Percentiles rank a stretch among this genome's conserved stretches.
Conservation (phyloP, 1,139 yeast genomes). For the Starmera stellimalicola region DNA sequence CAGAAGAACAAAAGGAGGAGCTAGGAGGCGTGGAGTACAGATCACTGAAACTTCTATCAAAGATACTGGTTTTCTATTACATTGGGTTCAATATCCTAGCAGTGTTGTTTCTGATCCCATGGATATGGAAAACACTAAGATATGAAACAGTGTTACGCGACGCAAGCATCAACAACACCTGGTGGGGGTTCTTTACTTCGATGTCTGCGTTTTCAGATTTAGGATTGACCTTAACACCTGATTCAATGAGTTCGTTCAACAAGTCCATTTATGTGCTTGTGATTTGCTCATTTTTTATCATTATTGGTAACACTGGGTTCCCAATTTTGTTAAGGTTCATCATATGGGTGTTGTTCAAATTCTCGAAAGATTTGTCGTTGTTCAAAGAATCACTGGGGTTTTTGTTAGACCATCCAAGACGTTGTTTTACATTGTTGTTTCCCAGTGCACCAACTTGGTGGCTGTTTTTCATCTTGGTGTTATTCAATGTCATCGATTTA, state of each 20-base stretch:
- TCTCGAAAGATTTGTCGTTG: slow-evolving; percentile 57
- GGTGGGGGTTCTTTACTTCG: slow-evolving; percentile 91
- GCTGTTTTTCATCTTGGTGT: slow-evolving; percentile 66
- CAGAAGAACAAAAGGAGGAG: slow-evolving; percentile 83
- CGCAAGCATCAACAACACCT: slow-evolving; percentile 59
- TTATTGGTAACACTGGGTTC: slow-evolving; percentile 90
- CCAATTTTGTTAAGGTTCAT: slow-evolving; percentile 72
- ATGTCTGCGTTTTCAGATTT: slow-evolving; percentile 75
- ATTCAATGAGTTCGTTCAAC: slow-evolving; percentile 64
- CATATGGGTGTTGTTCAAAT: slow-evolving; percentile 68
- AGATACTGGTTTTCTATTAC: slow-evolving; percentile 57
- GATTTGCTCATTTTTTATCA: slow-evolving; percentile 56
- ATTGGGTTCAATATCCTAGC: slow-evolving; percentile 66
- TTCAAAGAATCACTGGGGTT: slow-evolving; percentile 75
- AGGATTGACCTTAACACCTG: slow-evolving; percentile 72
- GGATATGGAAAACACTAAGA: slow-evolving; percentile 39
- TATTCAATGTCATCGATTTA: slow-evolving; percentile 68
- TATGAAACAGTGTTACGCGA: slow-evolving; percentile 35
- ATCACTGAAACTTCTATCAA: slow-evolving; percentile 68
- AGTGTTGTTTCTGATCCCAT: slow-evolving; percentile 51
- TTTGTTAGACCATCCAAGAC: slow-evolving; percentile 87
- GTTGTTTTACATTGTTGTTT: slow-evolving; percentile 87
- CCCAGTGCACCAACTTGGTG: slow-evolving; percentile 96
- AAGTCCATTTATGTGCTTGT: slow-evolving; percentile 56
- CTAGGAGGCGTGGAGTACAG: slow-evolving; percentile 96